These are phyloP conservation scores for Rhododendron ferrugineum DNA, from an alignment of 148 eudicot species.

Conservation along the genomic window DNA sequence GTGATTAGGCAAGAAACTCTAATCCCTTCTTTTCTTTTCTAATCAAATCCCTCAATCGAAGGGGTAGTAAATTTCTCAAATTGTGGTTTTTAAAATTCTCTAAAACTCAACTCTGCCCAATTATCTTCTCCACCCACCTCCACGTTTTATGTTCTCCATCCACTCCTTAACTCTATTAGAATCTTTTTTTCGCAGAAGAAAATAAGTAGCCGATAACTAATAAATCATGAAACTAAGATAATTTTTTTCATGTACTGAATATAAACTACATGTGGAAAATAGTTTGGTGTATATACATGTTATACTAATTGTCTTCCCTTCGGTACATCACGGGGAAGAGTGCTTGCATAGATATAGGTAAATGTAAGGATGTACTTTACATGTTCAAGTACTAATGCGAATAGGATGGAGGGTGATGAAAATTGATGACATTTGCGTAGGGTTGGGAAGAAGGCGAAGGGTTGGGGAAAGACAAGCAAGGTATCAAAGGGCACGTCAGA, in stretches of 20 bases:
- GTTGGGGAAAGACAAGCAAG: slow-evolving; percentile 94
- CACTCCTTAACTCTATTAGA: background rate
- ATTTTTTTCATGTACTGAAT: background rate
- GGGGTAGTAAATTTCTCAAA: background rate
- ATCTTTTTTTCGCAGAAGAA: background rate
- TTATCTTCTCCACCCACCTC: background rate
- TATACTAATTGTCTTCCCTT: background rate
- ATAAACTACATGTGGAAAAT: background rate
- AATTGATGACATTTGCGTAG: slow-evolving; percentile 19
- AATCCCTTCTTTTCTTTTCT: background rate
- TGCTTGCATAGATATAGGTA: background rate
- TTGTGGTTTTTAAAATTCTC: background rate
- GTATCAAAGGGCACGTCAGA: slow-evolving; percentile 89
- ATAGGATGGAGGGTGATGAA: background rate
- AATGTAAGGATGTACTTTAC: background rate
- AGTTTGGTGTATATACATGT: background rate
- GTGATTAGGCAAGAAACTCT: background rate
- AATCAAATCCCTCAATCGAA: background rate
- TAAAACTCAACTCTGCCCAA: background rate
- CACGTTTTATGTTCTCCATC: background rate
- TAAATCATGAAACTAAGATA: background rate
- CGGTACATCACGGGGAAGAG: background rate
- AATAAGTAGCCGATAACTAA: background rate
- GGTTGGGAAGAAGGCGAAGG: slow-evolving; percentile 99
- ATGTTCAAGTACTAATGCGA: background rate